Evolutionary conservation across 2,329 filamentous ascomycete genomes (phyloP).

Genomic region (Diaporthe australafricana): DNA sequence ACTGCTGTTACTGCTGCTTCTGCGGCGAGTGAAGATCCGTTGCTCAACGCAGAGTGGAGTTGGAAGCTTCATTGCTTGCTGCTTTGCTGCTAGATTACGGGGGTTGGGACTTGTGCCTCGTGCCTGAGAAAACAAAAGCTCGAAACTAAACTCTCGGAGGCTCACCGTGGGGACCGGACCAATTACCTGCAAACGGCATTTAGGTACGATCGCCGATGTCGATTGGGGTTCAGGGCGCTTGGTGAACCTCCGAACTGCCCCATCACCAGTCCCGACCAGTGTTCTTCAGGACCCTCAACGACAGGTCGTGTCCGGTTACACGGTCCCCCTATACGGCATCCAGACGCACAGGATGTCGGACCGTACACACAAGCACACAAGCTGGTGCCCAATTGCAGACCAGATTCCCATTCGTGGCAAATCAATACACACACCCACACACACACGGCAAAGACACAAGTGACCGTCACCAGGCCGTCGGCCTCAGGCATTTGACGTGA

Average conservation of each 20-base stretch:
- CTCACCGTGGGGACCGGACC: slow-evolving; percentile 10
- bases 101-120: not conserved
- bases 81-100: not conserved
- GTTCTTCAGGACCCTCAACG: no score
- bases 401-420: no score
- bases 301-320: no score
- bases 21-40: not conserved
- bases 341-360: not conserved
- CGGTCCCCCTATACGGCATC: no score
- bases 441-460: not conserved
- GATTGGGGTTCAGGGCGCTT: not conserved
- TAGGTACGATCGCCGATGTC: not conserved
- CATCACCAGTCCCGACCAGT: no score
- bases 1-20: not conserved
- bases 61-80: no score
- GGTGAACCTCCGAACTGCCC: not conserved
- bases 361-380: not conserved
- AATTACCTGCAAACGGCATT: not conserved
- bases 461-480: not conserved
- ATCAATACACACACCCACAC: not conserved
- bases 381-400: not conserved
- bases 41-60: no score
- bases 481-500: slow-evolving; percentile 8
- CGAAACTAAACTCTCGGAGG: no score
- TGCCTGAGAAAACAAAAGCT: not conserved